Conservation (phyloP, 2,329 filamentous ascomycete species). For the Aspergillus piperis region DNA sequence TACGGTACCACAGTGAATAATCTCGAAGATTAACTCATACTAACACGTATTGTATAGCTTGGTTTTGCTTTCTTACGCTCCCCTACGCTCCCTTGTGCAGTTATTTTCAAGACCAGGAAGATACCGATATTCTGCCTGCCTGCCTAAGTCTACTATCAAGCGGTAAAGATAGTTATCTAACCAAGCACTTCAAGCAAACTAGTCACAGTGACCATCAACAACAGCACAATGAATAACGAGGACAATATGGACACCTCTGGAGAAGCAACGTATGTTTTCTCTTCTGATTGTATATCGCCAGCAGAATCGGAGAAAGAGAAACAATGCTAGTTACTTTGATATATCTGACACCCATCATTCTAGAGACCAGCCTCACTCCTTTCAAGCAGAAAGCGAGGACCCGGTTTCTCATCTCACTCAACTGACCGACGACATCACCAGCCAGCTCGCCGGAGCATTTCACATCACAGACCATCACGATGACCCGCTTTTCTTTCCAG, state of each 20-base stretch:
- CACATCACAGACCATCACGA: constrained; percentile 11
- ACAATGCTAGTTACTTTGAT: neutral
- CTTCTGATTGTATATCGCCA: neutral
- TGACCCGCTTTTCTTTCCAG: neutral
- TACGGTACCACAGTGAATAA: too few species aligned
- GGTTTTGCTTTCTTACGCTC: too few species aligned
- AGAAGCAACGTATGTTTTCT: neutral
- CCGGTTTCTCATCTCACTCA: neutral
- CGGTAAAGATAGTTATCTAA: too few species aligned
- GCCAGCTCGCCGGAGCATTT: constrained; percentile 6
- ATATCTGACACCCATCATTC: neutral
- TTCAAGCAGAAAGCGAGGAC: neutral
- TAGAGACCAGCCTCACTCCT: neutral
- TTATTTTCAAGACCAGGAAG: too few species aligned
- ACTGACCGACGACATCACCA: constrained; percentile 7
- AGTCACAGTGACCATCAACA: neutral
- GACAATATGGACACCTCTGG: neutral
- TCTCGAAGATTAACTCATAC: too few species aligned
- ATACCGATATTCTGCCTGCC: too few species aligned
- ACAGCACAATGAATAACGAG: neutral
- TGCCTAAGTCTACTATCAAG: too few species aligned
- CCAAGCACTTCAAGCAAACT: neutral
- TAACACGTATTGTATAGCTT: too few species aligned
- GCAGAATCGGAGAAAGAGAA: neutral
- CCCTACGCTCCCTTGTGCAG: too few species aligned